Percentiles rank a stretch among this genome's conserved stretches.
Conservation (phyloP, 176 grass and related monocot species). For the Lolium rigidum region DNA sequence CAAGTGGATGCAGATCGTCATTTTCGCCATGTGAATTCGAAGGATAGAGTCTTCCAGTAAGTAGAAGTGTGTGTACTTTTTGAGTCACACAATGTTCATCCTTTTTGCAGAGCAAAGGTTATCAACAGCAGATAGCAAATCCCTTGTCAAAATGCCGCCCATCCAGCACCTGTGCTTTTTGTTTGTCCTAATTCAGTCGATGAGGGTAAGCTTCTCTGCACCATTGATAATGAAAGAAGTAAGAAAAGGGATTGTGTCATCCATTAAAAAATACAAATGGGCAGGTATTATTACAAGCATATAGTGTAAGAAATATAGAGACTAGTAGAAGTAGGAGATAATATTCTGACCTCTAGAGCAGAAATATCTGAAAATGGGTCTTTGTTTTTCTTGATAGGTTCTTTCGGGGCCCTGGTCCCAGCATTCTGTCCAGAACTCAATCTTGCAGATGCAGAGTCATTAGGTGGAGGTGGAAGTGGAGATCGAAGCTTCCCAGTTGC, state of each 20-base stretch:
- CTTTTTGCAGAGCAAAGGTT: conserved; percentile 38
- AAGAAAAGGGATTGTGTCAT: neutral
- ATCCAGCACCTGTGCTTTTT: conserved; percentile 88
- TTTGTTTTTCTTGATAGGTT: conserved; percentile 53
- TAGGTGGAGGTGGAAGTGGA: conserved; percentile 93
- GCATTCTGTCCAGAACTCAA: conserved; percentile 62
- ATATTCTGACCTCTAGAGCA: conserved; percentile 70
- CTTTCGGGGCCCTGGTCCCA: conserved; percentile 50
- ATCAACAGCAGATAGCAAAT: conserved; percentile 20
- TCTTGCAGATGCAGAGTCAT: conserved; percentile 81
- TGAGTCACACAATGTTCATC: conserved; percentile 43
- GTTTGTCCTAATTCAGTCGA: conserved; percentile 50
- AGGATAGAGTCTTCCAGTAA: conserved; percentile 23
- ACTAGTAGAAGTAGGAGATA: conserved; percentile 28
- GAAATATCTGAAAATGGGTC: conserved; percentile 93
- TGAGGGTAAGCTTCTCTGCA: conserved; percentile 79
- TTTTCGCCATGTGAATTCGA: conserved; percentile 34
- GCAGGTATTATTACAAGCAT: neutral
- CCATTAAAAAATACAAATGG: neutral
- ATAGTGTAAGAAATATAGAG: conserved; percentile 20
- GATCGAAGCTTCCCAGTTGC: conserved; percentile 77
- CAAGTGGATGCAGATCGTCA: conserved; percentile 41
- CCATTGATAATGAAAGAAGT: conserved; percentile 32
- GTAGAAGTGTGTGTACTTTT: conserved; percentile 26
- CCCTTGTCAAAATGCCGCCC: conserved; percentile 89